Percentiles rank a stretch among this genome's conserved stretches.
phyloP scores from a whole-genome alignment of 1,284 basidiomycete species.

The Laetiporus sulphureus region DNA sequence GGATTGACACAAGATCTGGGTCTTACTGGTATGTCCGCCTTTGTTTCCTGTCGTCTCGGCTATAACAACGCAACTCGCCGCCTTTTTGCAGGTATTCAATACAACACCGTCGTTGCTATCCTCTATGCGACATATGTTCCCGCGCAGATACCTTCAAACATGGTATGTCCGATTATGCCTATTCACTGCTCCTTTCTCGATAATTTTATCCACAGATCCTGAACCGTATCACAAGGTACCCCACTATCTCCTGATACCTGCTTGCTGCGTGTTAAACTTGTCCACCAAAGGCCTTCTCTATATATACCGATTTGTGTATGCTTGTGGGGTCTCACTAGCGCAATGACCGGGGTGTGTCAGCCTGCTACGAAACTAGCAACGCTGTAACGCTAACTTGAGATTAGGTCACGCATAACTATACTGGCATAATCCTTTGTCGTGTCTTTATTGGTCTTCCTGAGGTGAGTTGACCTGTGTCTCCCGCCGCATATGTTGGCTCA shows the following conservation, averaged over 20 bases:
- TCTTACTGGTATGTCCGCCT: slow-evolving; percentile 33
- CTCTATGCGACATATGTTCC: slow-evolving; percentile 56
- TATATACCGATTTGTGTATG: slow-evolving; percentile 58
- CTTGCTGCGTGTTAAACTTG: neutral
- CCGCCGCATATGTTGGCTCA: too few relatives aligned
- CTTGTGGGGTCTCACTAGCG: slow-evolving; percentile 58
- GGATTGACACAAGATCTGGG: slow-evolving; percentile 53
- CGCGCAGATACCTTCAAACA: slow-evolving; percentile 60
- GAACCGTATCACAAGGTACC: slow-evolving; percentile 43
- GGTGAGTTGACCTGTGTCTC: slow-evolving; percentile 26
- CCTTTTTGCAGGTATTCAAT: slow-evolving; percentile 43
- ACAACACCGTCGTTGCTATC: slow-evolving; percentile 52
- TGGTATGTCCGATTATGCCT: slow-evolving; percentile 31
- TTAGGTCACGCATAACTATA: slow-evolving; percentile 51
- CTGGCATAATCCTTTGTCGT: slow-evolving; percentile 51
- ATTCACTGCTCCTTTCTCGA: neutral
- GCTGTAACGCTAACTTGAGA: too few relatives aligned
- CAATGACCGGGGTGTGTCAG: slow-evolving; percentile 47
- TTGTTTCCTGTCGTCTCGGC: neutral
- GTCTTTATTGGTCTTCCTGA: slow-evolving; percentile 61
- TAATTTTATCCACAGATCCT: slow-evolving; percentile 34
- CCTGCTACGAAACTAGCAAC: neutral
- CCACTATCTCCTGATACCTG: neutral
- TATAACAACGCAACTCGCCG: neutral
- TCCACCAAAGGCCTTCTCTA: slow-evolving; percentile 43